Evolutionary conservation across 1,284 basidiomycete genomes (phyloP).

Genomic region (Malassezia equina): DNA sequence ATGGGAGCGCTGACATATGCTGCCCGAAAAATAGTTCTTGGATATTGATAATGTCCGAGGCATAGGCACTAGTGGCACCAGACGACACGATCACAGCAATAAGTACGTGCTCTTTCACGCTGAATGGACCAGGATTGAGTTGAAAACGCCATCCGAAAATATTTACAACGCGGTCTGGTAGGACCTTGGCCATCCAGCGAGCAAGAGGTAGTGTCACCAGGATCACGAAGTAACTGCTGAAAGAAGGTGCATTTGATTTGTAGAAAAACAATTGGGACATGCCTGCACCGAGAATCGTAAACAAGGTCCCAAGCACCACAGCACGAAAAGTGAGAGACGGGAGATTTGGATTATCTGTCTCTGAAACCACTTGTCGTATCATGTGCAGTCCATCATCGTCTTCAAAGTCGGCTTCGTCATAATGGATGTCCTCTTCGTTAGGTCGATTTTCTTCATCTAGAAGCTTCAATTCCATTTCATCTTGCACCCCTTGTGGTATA

Average conservation of each 20-base stretch:
- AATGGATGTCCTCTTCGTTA: neutral
- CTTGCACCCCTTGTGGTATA: neutral
- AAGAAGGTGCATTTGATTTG: slow-evolving; percentile 49
- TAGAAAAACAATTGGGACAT: slow-evolving; percentile 44
- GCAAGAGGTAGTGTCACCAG: slow-evolving; percentile 52
- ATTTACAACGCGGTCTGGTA: slow-evolving; percentile 41
- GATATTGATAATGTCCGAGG: slow-evolving; percentile 47
- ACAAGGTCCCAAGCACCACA: slow-evolving; percentile 52
- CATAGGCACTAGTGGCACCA: slow-evolving; percentile 48
- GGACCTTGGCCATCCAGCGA: slow-evolving; percentile 43
- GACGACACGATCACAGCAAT: slow-evolving; percentile 52
- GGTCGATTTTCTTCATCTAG: slow-evolving; percentile 1
- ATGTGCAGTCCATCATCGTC: slow-evolving; percentile 35
- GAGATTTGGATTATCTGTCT: slow-evolving; percentile 53
- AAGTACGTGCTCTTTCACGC: slow-evolving; percentile 50
- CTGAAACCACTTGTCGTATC: slow-evolving; percentile 51
- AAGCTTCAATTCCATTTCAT: slow-evolving; percentile 8
- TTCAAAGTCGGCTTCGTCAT: slow-evolving; percentile 20
- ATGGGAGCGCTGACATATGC: slow-evolving; percentile 37
- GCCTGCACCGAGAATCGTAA: slow-evolving; percentile 54
- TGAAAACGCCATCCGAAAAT: slow-evolving; percentile 37
- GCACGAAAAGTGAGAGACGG: slow-evolving; percentile 54
- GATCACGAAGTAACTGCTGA: slow-evolving; percentile 55
- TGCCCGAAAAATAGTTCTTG: slow-evolving; percentile 46
- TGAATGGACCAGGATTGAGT: slow-evolving; percentile 53